Evolutionary conservation across 305 asterid genomes (phyloP).

Genomic region (Ajuga reptans): DNA sequence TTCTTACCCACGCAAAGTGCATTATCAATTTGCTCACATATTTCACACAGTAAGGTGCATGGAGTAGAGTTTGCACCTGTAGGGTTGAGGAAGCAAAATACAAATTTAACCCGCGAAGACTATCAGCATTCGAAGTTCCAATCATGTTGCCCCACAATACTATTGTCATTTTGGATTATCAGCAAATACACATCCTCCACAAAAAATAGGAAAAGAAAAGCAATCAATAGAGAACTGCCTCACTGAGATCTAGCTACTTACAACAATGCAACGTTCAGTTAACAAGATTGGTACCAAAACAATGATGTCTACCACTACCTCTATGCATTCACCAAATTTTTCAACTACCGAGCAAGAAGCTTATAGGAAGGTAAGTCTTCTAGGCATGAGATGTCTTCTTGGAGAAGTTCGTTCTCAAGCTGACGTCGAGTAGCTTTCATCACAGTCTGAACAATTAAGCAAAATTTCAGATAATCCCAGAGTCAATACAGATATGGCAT

Average conservation of each 20-base stretch:
- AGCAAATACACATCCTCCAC: constrained; percentile 13
- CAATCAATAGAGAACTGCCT: neutral
- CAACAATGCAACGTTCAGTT: neutral
- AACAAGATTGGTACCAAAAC: neutral
- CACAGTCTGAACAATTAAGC: constrained; percentile 45
- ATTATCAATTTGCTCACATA: no score
- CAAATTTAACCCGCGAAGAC: neutral
- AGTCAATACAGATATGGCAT: neutral
- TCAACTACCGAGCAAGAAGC: constrained; percentile 48
- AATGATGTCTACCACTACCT: neutral
- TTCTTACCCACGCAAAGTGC: no score
- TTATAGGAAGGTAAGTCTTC: constrained; percentile 77
- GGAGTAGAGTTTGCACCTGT: no score
- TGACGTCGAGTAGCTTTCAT: constrained; percentile 90
- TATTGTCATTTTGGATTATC: neutral
- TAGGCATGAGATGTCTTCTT: constrained; percentile 53
- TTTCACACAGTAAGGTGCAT: no score
- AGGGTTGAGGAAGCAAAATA: no score
- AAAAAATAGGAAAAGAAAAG: neutral
- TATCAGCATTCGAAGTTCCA: neutral
- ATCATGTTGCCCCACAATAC: neutral
- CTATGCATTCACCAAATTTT: neutral
- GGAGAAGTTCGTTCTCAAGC: constrained; percentile 75
- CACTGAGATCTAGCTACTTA: neutral
- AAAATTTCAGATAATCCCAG: neutral